These are phyloP conservation scores for Geotrichum bryndzae DNA, from an alignment of 1,139 yeast genomes.

Conservation along the genomic window DNA sequence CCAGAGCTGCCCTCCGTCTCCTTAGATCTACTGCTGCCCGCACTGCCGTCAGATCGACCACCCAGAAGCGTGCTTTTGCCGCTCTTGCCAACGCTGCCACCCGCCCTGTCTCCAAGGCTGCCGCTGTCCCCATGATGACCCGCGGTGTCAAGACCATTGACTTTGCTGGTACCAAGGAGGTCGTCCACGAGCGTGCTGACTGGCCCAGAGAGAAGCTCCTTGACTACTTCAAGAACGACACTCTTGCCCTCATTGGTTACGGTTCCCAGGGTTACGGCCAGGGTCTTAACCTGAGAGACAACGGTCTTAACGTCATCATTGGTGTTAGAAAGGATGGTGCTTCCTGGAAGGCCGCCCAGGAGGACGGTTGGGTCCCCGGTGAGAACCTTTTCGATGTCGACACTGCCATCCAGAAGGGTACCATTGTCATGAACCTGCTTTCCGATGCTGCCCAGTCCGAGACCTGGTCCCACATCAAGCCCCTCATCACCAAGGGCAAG, in stretches of 20 bases:
- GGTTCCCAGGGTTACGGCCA: slow-evolving; percentile 99
- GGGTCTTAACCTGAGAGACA: slow-evolving; percentile 98
- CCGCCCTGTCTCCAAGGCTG: slow-evolving; percentile 17
- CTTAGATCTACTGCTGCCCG: slow-evolving; percentile 29
- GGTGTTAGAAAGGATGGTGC: slow-evolving; percentile 99
- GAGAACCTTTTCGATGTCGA: slow-evolving; percentile 91
- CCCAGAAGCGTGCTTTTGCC: slow-evolving; percentile 24
- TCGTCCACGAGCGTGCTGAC: slow-evolving; percentile 97
- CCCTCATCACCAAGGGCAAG: slow-evolving; percentile 92
- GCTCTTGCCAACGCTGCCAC: slow-evolving; percentile 23
- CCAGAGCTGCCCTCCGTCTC: slow-evolving; percentile 30
- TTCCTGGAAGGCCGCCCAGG: slow-evolving; percentile 98
- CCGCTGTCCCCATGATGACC: slow-evolving; percentile 28
- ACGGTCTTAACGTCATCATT: slow-evolving; percentile 92
- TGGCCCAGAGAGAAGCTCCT: slow-evolving; percentile 98
- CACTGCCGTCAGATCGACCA: slow-evolving; percentile 29
- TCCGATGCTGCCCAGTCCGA: slow-evolving; percentile 99
- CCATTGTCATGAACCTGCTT: slow-evolving; percentile 92
- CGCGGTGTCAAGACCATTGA: slow-evolving; percentile 95
- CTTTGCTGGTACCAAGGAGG: slow-evolving; percentile 93
- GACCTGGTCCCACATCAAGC: slow-evolving; percentile 85
- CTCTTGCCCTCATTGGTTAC: slow-evolving; percentile 95
- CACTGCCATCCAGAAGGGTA: slow-evolving; percentile 89
- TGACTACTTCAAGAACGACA: slow-evolving; percentile 96
- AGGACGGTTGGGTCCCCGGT: slow-evolving; percentile 99